Conservation (phyloP, 192 early-diverging fungal genomes). For the Diversispora eburnea region DNA sequence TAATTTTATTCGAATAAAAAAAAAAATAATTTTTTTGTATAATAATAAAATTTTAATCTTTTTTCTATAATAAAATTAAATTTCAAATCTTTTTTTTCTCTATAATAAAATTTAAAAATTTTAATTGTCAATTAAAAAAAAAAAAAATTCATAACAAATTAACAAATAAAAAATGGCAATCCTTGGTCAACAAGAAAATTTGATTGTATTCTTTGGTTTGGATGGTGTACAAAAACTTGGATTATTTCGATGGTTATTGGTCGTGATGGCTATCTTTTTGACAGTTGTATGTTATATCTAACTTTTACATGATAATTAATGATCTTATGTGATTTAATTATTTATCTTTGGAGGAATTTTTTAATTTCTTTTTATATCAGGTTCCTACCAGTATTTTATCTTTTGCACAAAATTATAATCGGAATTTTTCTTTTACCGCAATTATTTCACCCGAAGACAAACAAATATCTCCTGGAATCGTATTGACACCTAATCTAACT, state of each 20-base stretch:
- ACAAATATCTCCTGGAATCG: neutral
- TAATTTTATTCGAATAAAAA: too few species aligned
- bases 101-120: neutral
- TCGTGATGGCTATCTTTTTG: constrained; percentile 14
- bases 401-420: neutral
- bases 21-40: too few species aligned
- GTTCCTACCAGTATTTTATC: constrained; percentile 7
- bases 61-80: too few species aligned
- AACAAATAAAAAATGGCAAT: constrained; percentile 8
- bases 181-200: constrained; percentile 2
- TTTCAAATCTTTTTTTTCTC: neutral
- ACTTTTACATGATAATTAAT: neutral
- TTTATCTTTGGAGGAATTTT: neutral
- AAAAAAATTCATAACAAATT: too few species aligned
- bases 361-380: neutral
- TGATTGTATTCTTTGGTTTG: neutral
- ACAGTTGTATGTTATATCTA: constrained; percentile 3
- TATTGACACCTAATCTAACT: neutral
- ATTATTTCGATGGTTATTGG: constrained; percentile 4
- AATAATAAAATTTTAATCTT: too few species aligned
- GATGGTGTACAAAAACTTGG: neutral
- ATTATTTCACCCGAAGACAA: constrained; percentile 2
- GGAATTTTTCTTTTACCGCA: neutral
- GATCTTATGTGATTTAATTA: neutral
- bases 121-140: neutral